Conservation (phyloP, 768 basidiomycete species). For the Russula sp. region DNA sequence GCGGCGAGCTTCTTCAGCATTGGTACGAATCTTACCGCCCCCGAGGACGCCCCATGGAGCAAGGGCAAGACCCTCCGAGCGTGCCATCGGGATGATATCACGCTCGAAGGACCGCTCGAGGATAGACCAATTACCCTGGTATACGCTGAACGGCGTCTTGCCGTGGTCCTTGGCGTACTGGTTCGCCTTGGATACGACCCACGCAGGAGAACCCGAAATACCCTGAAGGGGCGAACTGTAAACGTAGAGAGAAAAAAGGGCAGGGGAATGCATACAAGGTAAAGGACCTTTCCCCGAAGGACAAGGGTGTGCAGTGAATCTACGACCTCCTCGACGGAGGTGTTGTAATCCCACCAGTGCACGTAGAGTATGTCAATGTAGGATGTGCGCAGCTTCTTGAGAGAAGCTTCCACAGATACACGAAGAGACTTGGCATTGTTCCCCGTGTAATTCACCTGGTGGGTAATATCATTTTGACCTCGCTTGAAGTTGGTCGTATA, state of each 20-base stretch:
- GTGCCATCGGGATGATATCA: conserved; percentile 37
- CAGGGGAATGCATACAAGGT: conserved; percentile 23
- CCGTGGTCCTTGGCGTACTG: conserved; percentile 36
- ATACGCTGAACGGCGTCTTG: conserved; percentile 34
- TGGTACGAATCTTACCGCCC: conserved; percentile 36
- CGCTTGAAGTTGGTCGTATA: conserved; percentile 22
- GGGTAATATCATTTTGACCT: conserved; percentile 23
- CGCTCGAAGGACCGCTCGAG: conserved; percentile 36
- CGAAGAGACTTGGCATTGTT: conserved; percentile 41
- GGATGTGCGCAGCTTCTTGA: conserved; percentile 42
- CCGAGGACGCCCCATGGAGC: conserved; percentile 40
- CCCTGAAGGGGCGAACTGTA: not conserved
- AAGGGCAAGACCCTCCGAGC: conserved; percentile 34
- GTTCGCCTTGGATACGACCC: conserved; percentile 36
- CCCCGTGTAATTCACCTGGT: conserved; percentile 34
- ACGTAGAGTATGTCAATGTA: conserved; percentile 46
- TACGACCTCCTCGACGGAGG: conserved; percentile 53
- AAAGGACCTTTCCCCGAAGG: conserved; percentile 41
- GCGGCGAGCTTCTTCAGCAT: conserved; percentile 34
- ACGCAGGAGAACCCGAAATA: conserved; percentile 32
- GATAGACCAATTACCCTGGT: conserved; percentile 35
- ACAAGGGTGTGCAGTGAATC: conserved; percentile 47
- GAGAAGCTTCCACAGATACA: conserved; percentile 36
- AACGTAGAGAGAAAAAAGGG: not conserved
- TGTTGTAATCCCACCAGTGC: conserved; percentile 49